Conservation (phyloP, 257 asterid genomes). For the Echites panduratus region DNA sequence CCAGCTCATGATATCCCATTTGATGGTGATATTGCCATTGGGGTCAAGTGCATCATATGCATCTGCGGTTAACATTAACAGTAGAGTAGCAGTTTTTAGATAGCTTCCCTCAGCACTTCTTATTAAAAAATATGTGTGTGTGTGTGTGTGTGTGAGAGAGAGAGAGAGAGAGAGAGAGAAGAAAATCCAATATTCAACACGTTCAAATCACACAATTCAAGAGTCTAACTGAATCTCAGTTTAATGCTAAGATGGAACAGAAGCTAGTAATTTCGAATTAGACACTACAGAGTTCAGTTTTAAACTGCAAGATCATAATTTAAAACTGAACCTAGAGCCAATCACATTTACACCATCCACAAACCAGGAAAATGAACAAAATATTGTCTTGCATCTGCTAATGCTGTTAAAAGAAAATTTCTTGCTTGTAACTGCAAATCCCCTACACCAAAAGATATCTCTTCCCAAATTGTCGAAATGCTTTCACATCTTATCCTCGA, state of each 20-base stretch:
- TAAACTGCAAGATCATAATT: no score
- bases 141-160: no score
- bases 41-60: slow-evolving; percentile 59
- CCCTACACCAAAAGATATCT: not conserved
- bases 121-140: no score
- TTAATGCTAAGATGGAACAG: not conserved
- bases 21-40: slow-evolving; percentile 45
- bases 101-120: not conserved
- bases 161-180: not conserved
- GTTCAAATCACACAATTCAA: not conserved
- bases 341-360: no score
- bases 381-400: not conserved
- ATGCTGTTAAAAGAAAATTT: not conserved
- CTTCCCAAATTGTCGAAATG: not conserved
- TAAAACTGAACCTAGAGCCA: no score
- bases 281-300: no score
- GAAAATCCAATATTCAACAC: not conserved
- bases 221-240: not conserved
- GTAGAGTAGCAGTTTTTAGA: not conserved
- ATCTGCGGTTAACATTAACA: slow-evolving; percentile 28
- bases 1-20: slow-evolving; percentile 56
- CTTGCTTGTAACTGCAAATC: not conserved
- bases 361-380: not conserved
- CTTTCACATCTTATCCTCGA: not conserved
- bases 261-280: not conserved